Percentiles rank a stretch among this genome's conserved stretches.
These are phyloP conservation scores for Cladosporium austrohemisphaericum DNA, from an alignment of 2,329 filamentous ascomycete genomes.

Conservation along the genomic window DNA sequence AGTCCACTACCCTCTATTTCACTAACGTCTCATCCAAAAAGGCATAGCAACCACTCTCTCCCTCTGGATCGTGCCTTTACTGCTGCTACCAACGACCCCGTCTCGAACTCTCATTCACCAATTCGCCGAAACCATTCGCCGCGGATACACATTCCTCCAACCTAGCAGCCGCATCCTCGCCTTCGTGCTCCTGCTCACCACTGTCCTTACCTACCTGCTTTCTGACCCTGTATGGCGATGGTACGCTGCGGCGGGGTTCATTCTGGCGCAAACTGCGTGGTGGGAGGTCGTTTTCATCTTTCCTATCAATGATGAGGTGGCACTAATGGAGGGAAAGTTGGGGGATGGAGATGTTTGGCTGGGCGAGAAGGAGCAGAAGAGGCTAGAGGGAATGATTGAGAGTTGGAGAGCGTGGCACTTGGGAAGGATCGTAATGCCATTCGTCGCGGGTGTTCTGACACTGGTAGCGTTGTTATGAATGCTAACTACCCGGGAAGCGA, in stretches of 20 bases:
- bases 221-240: not conserved
- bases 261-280: constrained; percentile 14
- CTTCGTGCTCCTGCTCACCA: not conserved
- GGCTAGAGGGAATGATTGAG: not conserved
- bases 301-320: constrained; percentile 17
- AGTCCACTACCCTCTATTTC: too few relatives aligned
- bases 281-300: constrained; percentile 20
- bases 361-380: not conserved
- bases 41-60: constrained; percentile 11
- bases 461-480: constrained; percentile 2
- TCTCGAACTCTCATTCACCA: constrained; percentile 7
- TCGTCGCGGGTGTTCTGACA: not conserved
- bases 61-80: constrained; percentile 15
- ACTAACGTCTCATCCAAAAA: too few relatives aligned
- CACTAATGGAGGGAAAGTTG: not conserved
- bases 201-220: not conserved
- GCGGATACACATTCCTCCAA: constrained; percentile 13
- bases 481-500: not conserved
- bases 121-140: constrained; percentile 11
- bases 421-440: not conserved
- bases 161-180: constrained; percentile 8
- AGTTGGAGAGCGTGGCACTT: constrained; percentile 6
- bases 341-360: not conserved
- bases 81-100: constrained; percentile 5
- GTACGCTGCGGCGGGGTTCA: not conserved